phyloP scores from a whole-genome alignment of 495 filamentous ascomycete genomes.

The Apiosordaria backusii region DNA sequence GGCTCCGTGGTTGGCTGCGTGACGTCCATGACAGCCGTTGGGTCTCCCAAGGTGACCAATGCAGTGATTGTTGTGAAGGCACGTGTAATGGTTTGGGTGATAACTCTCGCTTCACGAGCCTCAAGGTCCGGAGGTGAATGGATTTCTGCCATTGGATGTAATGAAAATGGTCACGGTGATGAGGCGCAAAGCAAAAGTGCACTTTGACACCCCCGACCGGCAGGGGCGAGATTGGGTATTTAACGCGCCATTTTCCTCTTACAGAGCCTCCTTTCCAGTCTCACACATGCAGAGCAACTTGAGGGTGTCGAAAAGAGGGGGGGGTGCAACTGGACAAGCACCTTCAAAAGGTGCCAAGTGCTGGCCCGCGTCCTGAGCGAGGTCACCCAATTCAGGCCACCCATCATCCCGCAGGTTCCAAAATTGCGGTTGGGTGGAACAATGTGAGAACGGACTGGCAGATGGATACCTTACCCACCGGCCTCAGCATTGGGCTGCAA shows the following conservation, averaged over 20 bases:
- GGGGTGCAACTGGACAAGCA: background rate
- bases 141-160: background rate
- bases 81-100: slow-evolving; percentile 24
- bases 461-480: background rate
- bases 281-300: background rate
- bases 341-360: background rate
- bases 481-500: background rate
- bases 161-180: background rate
- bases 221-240: background rate
- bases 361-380: background rate
- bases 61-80: slow-evolving; percentile 22
- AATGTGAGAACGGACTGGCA: background rate
- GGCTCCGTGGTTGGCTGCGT: background rate
- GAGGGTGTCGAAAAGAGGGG: background rate
- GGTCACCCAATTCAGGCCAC: background rate
- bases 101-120: slow-evolving; percentile 7
- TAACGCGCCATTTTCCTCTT: background rate
- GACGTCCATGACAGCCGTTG: background rate
- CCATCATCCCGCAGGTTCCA: background rate
- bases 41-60: slow-evolving; percentile 20
- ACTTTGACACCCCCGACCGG: background rate
- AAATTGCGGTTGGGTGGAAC: background rate
- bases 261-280: background rate
- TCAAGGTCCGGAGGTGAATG: background rate
- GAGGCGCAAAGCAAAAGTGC: background rate